Conservation (phyloP, 1,139 yeast species). For the Yamadazyma mexicana region DNA sequence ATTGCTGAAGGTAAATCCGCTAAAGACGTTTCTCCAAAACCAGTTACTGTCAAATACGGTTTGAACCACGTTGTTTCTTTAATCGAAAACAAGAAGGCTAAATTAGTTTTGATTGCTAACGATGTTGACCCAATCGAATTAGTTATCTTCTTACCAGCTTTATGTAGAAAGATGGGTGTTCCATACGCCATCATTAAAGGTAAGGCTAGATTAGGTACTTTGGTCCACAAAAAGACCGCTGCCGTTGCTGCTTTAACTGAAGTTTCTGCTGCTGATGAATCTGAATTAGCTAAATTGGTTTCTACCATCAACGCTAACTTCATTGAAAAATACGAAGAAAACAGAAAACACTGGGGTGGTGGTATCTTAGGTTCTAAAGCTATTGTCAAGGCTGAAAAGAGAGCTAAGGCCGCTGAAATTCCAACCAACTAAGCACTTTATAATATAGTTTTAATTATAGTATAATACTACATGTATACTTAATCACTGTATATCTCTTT, state of each 20-base stretch:
- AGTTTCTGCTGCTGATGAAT: slow-evolving; percentile 89
- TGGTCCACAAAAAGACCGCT: slow-evolving; percentile 95
- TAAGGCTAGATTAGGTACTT: slow-evolving; percentile 97
- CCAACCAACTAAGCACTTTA: slow-evolving; percentile 5
- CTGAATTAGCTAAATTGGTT: slow-evolving; percentile 88
- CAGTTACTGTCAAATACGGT: slow-evolving; percentile 95
- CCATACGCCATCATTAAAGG: slow-evolving; percentile 99
- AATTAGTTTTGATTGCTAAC: slow-evolving; percentile 94
- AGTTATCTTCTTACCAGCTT: slow-evolving; percentile 95
- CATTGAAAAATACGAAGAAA: slow-evolving; percentile 87
- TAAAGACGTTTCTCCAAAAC: slow-evolving; percentile 94
- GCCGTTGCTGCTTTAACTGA: slow-evolving; percentile 97
- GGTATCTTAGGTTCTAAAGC: slow-evolving; percentile 96
- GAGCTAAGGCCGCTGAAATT: slow-evolving; percentile 37
- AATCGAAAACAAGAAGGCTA: slow-evolving; percentile 97
- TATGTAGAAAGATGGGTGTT: slow-evolving; percentile 98
- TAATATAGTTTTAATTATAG: no score
- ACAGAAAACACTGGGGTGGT: slow-evolving; percentile 99
- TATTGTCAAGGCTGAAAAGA: slow-evolving; percentile 61
- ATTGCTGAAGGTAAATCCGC: slow-evolving; percentile 96
- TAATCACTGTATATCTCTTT: neutral
- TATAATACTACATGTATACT: no score
- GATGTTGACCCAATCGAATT: slow-evolving; percentile 99
- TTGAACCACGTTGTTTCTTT: slow-evolving; percentile 97
- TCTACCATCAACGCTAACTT: slow-evolving; percentile 93